These are phyloP conservation scores for Trametes cubensis DNA, from an alignment of 768 basidiomycete genomes.

Conservation along the genomic window DNA sequence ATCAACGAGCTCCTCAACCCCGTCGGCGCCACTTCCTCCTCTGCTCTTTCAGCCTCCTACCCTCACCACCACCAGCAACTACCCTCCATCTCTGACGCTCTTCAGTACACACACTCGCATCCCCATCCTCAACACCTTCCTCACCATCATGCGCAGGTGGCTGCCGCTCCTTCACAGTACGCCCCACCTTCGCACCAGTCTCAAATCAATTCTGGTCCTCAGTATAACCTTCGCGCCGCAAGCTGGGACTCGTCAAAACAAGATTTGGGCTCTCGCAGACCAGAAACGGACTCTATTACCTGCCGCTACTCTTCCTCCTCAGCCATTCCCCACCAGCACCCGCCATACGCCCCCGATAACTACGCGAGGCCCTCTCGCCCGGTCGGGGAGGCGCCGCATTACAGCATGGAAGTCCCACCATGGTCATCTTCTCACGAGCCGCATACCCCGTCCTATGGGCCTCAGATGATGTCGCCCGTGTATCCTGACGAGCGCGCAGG, in stretches of 20 bases:
- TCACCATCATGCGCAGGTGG: background rate
- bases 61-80: conserved; percentile 34
- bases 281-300: conserved; percentile 37
- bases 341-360: conserved; percentile 30
- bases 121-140: conserved; percentile 29
- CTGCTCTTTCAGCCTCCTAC: conserved; percentile 36
- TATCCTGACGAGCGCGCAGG: conserved; percentile 64
- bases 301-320: conserved; percentile 40
- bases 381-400: conserved; percentile 28
- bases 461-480: conserved; percentile 48
- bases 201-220: conserved; percentile 22
- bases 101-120: conserved; percentile 33
- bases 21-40: conserved; percentile 40
- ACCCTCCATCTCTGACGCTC: conserved; percentile 22
- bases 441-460: conserved; percentile 43
- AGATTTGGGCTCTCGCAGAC: conserved; percentile 40
- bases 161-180: conserved; percentile 16
- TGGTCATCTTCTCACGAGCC: conserved; percentile 40
- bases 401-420: conserved; percentile 30
- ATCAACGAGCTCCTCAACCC: conserved; percentile 55
- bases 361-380: conserved; percentile 26
- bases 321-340: conserved; percentile 28
- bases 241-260: conserved; percentile 53
- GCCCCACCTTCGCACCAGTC: conserved; percentile 20
- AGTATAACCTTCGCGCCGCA: conserved; percentile 62